Percentiles rank a stretch among this genome's conserved stretches.
These are phyloP conservation scores for Friedmanniomyces simplex DNA, from an alignment of 495 filamentous ascomycete species.

Conservation along the genomic window DNA sequence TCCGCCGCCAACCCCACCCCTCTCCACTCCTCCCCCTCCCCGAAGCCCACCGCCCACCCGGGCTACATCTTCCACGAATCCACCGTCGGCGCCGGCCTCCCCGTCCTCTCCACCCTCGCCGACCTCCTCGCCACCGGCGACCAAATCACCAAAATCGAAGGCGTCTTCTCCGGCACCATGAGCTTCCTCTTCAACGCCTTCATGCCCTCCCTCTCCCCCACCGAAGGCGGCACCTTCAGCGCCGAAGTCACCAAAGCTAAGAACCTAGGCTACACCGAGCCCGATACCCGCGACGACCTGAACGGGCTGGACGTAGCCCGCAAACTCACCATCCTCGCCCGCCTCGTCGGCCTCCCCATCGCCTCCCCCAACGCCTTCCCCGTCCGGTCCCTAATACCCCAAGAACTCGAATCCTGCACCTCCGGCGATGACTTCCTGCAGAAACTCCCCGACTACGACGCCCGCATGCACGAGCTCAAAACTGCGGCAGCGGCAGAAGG, in stretches of 20 bases:
- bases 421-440: constrained; percentile 75
- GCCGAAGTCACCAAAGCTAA: constrained; percentile 82
- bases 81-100: constrained; percentile 83
- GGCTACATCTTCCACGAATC: constrained; percentile 88
- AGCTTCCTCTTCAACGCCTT: constrained; percentile 96
- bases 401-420: constrained; percentile 59
- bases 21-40: constrained; percentile 2
- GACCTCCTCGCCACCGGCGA: constrained; percentile 88
- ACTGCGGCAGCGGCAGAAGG: constrained; percentile 64
- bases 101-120: constrained; percentile 80
- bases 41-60: constrained; percentile 38
- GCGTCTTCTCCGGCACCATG: constrained; percentile 93
- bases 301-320: constrained; percentile 93
- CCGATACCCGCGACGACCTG: constrained; percentile 88
- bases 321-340: constrained; percentile 90
- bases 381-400: constrained; percentile 81
- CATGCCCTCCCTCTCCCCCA: constrained; percentile 38
- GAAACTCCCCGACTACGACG: constrained; percentile 65
- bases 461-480: constrained; percentile 73
- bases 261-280: constrained; percentile 92
- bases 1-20: constrained; percentile 37
- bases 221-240: constrained; percentile 60
- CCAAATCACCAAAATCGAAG: constrained; percentile 77
- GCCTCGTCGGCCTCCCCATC: constrained; percentile 67
- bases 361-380: constrained; percentile 74